Evolutionary conservation across 2,329 filamentous ascomycete genomes (phyloP), one percentile per base, ranked within the genome.

Genomic region (Aureobasidium sp.): DNA sequence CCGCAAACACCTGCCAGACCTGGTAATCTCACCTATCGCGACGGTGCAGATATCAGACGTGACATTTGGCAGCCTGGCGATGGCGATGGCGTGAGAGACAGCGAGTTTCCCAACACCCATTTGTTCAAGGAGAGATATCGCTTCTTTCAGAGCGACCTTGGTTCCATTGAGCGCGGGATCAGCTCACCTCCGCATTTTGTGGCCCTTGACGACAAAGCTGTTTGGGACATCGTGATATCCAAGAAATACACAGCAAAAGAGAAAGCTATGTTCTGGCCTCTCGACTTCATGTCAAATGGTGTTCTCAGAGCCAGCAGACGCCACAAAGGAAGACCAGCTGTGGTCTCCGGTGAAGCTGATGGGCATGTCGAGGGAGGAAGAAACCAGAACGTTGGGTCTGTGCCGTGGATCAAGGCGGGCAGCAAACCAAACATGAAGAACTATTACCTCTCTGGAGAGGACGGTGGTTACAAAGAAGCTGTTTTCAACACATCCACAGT

Each of bases 161-260:
- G 69, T 12, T 63, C 66, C 2, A 68, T 75, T 37, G 64, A 64
- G 29, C 68, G 66, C 9, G 67, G 67, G 12, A 65, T 61, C 8
- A 67, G 68, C 15, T 67, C 72, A 60, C 74, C 74, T 8, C 76
- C 75, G 1, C 69, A 67, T 20, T 73, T 73, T 49, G 71, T 75
- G n/a, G 71, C 74, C 41, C 71, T 78, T 1, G 76, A 78, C 62
- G 76, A 78, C 53, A 64, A 65, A 17, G 72, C 75, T 3, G 73
- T 69, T 25, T 71, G 71, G 58, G 69, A 71, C 3, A 69, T 78
- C 8, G 66, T 68, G 20, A 49, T 58, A 6, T 73, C 73, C 27
- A 67, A 72, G 27, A 64, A 65, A 20, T 72, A 73, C 57, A 68
- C 61, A 1, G 55, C 65, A 17, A 52, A 65, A 6, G 68, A 73